Evolutionary conservation across 345 rosid genomes (phyloP), one percentile per base, ranked within the genome.

Genomic region (Aegle marmelos): DNA sequence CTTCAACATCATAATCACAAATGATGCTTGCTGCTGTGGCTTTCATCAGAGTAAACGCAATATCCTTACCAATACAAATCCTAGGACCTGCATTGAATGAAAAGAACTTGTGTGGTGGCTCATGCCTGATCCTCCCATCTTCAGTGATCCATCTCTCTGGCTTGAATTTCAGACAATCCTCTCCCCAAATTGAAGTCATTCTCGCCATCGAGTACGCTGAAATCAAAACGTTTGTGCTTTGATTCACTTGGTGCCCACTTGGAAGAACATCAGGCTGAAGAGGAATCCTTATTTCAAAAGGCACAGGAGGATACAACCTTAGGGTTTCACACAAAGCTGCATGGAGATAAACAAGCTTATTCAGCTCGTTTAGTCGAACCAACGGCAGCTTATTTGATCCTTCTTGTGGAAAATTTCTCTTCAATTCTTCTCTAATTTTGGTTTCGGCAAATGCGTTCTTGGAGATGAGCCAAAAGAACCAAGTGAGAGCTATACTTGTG

Each of bases 401-500:
- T 13, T 28, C 19, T 17, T 9, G 24, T 0, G 76, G 31, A 2
- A 61, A 37, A 36, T 30, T 80, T 30, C 22, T 60, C 62, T 66
- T 70, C 39, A 81, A 62, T 70, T 87, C 84, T 68, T 81, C 79
- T 31, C 78, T 73, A 60, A 83, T 85, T 74, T 79, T 81, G 48
- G 24, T 67, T 45, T 73, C 79, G 5, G n/a, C 73, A 9, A 25
- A 2, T 4, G 82, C 80, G 64, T 82, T 78, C 45, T 75, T 80
- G 1, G 83, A 78, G 28, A 83, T 72, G 53, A 79, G 78, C 88
- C 82, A 85, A 31, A 87, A 83, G 74, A 85, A 82, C 88, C 88
- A 87, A 75, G 83, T 63, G 34, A 87, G 85, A 59, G 76, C 72
- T 13, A 85, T 67, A 11, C 78, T 76, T 16, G 83, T 75, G 7